phyloP scores from a whole-genome alignment of 176 grass and related monocot species.

The Bolboschoenus planiculmis region DNA sequence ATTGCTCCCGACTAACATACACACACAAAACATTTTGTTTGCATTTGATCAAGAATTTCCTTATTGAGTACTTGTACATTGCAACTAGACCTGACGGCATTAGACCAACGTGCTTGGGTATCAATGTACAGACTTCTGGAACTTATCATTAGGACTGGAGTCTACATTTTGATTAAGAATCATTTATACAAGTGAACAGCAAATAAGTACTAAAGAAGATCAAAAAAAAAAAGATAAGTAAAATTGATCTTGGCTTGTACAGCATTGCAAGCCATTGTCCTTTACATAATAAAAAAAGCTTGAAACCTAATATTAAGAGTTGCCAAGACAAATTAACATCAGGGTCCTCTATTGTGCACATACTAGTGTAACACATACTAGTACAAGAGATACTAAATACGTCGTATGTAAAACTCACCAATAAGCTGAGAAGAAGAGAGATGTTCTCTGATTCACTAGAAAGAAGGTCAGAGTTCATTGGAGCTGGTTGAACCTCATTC shows the following conservation, averaged over 20 bases:
- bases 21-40: neutral
- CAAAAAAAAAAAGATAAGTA: neutral
- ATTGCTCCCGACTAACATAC: neutral
- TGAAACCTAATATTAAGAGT: neutral
- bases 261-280: neutral
- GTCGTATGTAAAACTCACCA: conserved; percentile 42
- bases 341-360: neutral
- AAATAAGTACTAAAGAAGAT: neutral
- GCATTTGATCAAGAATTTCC: neutral
- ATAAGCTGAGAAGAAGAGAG: conserved; percentile 80
- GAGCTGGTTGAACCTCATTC: conserved; percentile 78
- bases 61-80: neutral
- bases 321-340: neutral
- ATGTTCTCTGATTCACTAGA: conserved; percentile 93
- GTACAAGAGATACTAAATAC: neutral
- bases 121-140: neutral
- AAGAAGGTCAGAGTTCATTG: conserved; percentile 82
- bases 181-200: neutral
- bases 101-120: neutral
- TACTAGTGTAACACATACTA: neutral
- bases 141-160: neutral
- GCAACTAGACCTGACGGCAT: neutral
- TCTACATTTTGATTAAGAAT: neutral
- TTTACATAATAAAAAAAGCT: neutral
- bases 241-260: neutral